Conservation (phyloP, 768 basidiomycete genomes). For the Kwoniella pini region DNA sequence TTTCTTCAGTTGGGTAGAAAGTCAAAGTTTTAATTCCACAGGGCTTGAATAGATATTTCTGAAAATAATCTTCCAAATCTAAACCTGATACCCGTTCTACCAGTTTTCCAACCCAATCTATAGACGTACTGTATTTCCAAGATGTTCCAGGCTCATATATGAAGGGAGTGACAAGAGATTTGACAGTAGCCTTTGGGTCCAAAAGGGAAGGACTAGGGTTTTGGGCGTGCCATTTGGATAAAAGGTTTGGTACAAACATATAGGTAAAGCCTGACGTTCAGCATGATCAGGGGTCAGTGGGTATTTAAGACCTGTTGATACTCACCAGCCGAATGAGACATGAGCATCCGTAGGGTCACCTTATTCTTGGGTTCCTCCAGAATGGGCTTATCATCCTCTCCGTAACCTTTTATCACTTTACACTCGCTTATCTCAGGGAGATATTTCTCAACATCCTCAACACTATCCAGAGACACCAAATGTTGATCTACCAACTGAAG, state of each 20-base stretch:
- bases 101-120: conserved; percentile 50
- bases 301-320: background rate
- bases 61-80: conserved; percentile 47
- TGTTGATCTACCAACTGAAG: conserved; percentile 49
- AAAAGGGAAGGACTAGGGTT: conserved; percentile 24
- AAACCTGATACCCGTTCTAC: conserved; percentile 42
- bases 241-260: conserved; percentile 18
- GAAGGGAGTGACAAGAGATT: conserved; percentile 25
- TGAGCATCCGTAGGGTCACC: conserved; percentile 47
- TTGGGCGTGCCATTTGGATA: conserved; percentile 26
- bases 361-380: conserved; percentile 31
- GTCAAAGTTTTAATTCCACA: conserved; percentile 43
- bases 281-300: background rate
- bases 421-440: conserved; percentile 38
- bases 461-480: conserved; percentile 35
- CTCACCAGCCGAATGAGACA: conserved; percentile 50
- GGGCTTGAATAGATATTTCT: conserved; percentile 50
- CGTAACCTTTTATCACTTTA: conserved; percentile 36
- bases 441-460: conserved; percentile 28
- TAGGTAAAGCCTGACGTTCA: conserved; percentile 37
- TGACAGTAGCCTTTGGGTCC: conserved; percentile 20
- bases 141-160: conserved; percentile 43
- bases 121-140: conserved; percentile 36
- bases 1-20: conserved; percentile 31
- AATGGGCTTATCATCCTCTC: conserved; percentile 26